phyloP scores from a whole-genome alignment of 352 stramenopile species.

The Pythium sp. region DNA sequence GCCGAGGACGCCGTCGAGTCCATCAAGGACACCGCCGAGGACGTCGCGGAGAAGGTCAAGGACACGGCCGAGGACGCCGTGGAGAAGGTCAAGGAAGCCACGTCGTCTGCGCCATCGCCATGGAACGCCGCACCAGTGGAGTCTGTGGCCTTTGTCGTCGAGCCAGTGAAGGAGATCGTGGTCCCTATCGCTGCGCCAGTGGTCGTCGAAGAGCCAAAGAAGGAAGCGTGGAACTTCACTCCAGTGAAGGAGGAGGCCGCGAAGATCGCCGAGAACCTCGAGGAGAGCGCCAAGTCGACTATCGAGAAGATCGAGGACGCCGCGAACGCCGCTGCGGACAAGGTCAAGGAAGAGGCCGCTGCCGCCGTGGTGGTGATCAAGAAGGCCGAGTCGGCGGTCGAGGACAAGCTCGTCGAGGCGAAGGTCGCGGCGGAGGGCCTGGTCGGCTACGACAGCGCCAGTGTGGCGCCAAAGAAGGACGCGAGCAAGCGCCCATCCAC shows the following conservation, averaged over 20 bases:
- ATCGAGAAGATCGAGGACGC: conserved; percentile 15
- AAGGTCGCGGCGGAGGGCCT: conserved; percentile 50
- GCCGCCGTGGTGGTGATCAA: conserved; percentile 20
- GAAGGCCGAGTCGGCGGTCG: conserved; percentile 20
- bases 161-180: conserved; percentile 23
- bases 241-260: conserved; percentile 27
- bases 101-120: conserved; percentile 14
- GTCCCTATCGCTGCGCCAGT: conserved; percentile 4
- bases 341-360: conserved; percentile 26
- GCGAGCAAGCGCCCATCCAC: conserved; percentile 29
- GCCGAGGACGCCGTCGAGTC: conserved; percentile 14
- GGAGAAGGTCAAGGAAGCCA: conserved; percentile 16
- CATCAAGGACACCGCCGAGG: conserved; percentile 14
- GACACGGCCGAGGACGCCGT: conserved; percentile 8
- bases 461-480: conserved; percentile 49
- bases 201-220: conserved; percentile 18
- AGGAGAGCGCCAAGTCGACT: conserved; percentile 15
- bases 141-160: conserved; percentile 11
- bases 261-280: conserved; percentile 22
- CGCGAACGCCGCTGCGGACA: conserved; percentile 8
- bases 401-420: conserved; percentile 35
- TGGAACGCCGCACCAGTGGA: conserved; percentile 22
- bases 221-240: conserved; percentile 29
- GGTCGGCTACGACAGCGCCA: conserved; percentile 72
- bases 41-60: conserved; percentile 20